Base-by-base conservation (phyloP, 495 filamentous ascomycete genomes). In the Friedmanniomyces endolithicus region DNA sequence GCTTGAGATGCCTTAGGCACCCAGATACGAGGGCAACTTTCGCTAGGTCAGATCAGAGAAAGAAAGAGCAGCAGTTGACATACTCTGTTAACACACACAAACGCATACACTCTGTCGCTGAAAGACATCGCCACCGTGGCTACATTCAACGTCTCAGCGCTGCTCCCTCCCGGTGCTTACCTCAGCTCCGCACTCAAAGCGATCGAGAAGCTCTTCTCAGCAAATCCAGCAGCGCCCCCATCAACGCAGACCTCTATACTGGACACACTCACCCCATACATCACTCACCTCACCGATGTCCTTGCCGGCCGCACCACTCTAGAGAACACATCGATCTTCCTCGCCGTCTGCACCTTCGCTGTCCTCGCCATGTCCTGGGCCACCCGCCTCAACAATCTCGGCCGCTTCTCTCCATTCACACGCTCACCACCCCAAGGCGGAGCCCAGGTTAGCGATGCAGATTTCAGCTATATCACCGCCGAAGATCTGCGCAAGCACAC, bases 391-490 rank as follows among this genome's bases (percentile, higher is more conserved):
- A 67, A 64, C 50, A 77, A 76, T 55, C 58, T 59, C 2, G 65
- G 71, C 24, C 65, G 71, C 51, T 70, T 75, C 52, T 73, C 70
- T 1, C 74, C 74, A 12, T 76, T 75, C 63, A 70, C 72, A 27
- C 63, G 66, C 48, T 61, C 58, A 14, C 58, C 61, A 11, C 65
- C 52, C 65, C 29, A 22, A 20, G 44, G 35, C 24, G 19, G 29
- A n/a, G 45, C 57, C 35, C 53, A 81, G 56, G 81, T 92, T 58
- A 83, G 77, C 65, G 86, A 90, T 48, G 78, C 76, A 11, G 85
- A 90, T 64, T 94, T 82, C 68, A 80, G 78, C 62, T 94, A 95
- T 71, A 85, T 92, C 66, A 84, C 82, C 11, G 78, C 80, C 9
- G 81, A 82, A 50, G 84, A 88, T 55, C 57, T 71, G 51, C 50